Evolutionary conservation across 1,139 yeast species (phyloP).

Genomic region (Protomyces lactucae-debilis): DNA sequence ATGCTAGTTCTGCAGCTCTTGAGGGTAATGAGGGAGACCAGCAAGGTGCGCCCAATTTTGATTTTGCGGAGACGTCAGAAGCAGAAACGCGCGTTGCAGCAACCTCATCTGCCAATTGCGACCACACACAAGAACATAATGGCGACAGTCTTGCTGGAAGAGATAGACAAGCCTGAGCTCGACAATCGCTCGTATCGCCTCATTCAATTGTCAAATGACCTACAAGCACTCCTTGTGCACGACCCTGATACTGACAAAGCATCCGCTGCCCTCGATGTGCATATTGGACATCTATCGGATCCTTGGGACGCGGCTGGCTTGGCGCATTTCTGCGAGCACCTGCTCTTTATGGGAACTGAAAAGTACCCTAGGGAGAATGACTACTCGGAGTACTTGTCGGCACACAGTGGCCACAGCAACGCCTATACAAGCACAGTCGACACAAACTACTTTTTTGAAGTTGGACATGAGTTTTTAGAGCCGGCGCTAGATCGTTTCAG

Average conservation of each 20-base stretch:
- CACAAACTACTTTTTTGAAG: conserved; percentile 86
- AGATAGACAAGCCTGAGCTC: conserved; percentile 17
- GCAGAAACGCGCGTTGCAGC: background rate
- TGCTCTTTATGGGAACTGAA: conserved; percentile 92
- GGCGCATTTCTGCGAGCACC: conserved; percentile 96
- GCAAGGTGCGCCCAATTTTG: background rate
- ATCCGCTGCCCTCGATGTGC: conserved; percentile 88
- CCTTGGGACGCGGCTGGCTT: conserved; percentile 70
- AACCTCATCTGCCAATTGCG: background rate
- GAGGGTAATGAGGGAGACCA: too few species aligned
- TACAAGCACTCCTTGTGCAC: conserved; percentile 70
- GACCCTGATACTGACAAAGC: conserved; percentile 86
- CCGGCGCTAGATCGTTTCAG: conserved; percentile 91
- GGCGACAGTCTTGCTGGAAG: conserved; percentile 3
- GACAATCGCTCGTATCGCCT: conserved; percentile 49
- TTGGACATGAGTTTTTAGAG: conserved; percentile 65
- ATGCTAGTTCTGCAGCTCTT: too few species aligned
- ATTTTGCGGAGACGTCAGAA: background rate
- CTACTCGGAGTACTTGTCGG: conserved; percentile 68
- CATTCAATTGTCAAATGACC: conserved; percentile 59
- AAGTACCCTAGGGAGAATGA: conserved; percentile 91
- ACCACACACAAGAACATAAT: background rate
- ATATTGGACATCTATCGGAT: conserved; percentile 84
- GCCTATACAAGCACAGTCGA: conserved; percentile 88
- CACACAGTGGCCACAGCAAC: conserved; percentile 62